phyloP scores from a whole-genome alignment of 2,329 filamentous ascomycete species.

The Sclerotinia subarctica region DNA sequence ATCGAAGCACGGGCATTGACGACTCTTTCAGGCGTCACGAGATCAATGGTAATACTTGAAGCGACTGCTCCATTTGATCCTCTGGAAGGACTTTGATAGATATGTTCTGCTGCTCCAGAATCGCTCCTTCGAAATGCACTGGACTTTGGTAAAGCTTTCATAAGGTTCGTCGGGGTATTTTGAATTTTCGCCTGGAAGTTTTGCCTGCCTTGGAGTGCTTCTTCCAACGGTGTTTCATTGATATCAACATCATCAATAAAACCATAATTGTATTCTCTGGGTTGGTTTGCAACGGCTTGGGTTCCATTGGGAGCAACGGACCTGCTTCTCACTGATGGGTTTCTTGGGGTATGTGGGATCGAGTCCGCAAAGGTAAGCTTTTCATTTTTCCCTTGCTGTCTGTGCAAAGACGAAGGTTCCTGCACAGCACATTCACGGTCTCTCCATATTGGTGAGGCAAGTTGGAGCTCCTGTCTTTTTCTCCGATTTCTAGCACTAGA shows the following conservation, averaged over 20 bases:
- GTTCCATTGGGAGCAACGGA: not conserved
- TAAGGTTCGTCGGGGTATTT: not conserved
- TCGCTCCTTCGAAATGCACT: not conserved
- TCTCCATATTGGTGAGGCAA: constrained; percentile 3
- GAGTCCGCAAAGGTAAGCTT: not conserved
- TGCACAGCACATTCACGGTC: not conserved
- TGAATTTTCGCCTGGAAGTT: not conserved
- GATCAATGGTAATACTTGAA: not conserved
- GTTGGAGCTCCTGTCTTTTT: not conserved
- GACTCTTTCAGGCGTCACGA: not conserved
- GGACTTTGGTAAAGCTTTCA: not conserved
- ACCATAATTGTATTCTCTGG: not conserved
- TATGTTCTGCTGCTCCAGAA: not conserved
- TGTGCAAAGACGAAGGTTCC: not conserved
- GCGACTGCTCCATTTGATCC: not conserved
- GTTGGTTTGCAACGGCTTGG: not conserved
- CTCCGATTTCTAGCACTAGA: not conserved
- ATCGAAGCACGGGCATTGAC: not conserved
- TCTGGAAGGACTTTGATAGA: not conserved
- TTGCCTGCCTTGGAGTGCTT: not conserved
- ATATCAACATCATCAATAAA: not conserved
- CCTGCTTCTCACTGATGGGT: not conserved
- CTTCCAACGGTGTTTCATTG: constrained; percentile 1
- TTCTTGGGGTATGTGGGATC: not conserved
- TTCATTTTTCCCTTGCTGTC: not conserved